phyloP scores from a whole-genome alignment of 805 yeast species.

The Saturnispora quitensis region DNA sequence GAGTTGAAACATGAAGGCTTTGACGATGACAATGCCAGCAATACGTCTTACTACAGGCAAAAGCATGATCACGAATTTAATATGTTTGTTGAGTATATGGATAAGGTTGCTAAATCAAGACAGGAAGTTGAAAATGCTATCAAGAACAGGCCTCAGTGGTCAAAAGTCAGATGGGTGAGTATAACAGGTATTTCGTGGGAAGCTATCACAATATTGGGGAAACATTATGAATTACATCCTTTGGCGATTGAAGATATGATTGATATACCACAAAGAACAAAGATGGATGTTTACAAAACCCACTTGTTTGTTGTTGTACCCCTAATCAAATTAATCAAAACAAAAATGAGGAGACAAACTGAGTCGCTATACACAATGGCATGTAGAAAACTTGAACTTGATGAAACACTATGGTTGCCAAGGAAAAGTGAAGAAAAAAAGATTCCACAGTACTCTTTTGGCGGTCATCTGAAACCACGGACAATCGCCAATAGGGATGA shows the following conservation, averaged over 20 bases:
- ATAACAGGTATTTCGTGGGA: slow-evolving; percentile 58
- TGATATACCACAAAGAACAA: slow-evolving; percentile 53
- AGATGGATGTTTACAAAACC: slow-evolving; percentile 42
- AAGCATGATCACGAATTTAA: slow-evolving; percentile 1
- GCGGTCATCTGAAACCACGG: slow-evolving; percentile 1
- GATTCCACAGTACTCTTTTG: neutral
- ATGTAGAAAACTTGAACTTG: neutral
- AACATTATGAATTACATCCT: slow-evolving; percentile 39
- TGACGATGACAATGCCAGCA: neutral
- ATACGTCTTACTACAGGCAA: neutral
- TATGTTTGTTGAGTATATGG: slow-evolving; percentile 11
- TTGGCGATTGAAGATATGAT: slow-evolving; percentile 55
- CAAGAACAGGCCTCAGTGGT: slow-evolving; percentile 35
- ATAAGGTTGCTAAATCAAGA: slow-evolving; percentile 16
- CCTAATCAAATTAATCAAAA: slow-evolving; percentile 35
- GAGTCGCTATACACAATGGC: slow-evolving; percentile 1
- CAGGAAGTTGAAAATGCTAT: slow-evolving; percentile 26
- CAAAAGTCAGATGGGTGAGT: slow-evolving; percentile 46
- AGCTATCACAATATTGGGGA: slow-evolving; percentile 39
- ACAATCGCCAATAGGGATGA: slow-evolving; percentile 12
- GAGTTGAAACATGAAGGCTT: slow-evolving; percentile 3
- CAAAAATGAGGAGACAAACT: slow-evolving; percentile 10
- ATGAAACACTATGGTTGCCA: neutral
- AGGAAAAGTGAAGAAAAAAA: neutral
- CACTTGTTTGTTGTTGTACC: slow-evolving; percentile 51